Base-by-base conservation (phyloP, 768 basidiomycete genomes). In the Trametes villosa region DNA sequence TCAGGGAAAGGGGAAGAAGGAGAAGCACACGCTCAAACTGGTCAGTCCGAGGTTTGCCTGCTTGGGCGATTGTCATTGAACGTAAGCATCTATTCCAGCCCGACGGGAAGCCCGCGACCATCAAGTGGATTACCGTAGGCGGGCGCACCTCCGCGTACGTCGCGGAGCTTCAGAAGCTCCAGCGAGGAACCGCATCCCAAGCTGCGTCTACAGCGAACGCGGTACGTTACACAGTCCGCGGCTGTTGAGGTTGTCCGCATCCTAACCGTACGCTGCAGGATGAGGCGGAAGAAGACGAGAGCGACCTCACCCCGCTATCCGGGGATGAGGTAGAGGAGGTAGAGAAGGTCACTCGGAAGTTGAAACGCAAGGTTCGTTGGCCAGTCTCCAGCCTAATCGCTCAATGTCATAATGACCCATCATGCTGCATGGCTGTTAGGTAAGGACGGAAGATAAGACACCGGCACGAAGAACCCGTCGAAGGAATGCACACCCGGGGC, bases 71-170 rank as follows among this genome's bases (percentile, higher is more conserved):
- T 34, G 42, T 12, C 40, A 13, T 29, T 18, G 26, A 38, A 36
- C 9, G 44, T 45, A 1, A n/a, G 33, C 29, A 2, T 54, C 29
- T 9, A n/a, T 34, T 27, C 2, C 50, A 92, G 90, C 85, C 87
- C 0, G 82, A 84, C 54, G 91, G 90, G 6, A 74, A 79, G 57
- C 81, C 79, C n/a, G 91, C 88, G 0, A 89, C 87, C 9, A 84
- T 92, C 57, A 83, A 82, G 66, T 92, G 86, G 82, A 71, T 88
- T 54, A 89, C 85, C 5, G 87, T 93, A 9, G 89, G 88, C 18
- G 89, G 91, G 3, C 79, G 90, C 17, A 92, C 91, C 9, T 89
- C 89, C 3, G 91, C 91, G 15, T 87, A 81, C 65, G 85, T 92
- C 9, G 68, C 70, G 13, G 84, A 91, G 71, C 74, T 91, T 11